These are phyloP conservation scores for Catunica adiposa DNA, from an alignment of 2,329 filamentous ascomycete species.

Conservation along the genomic window DNA sequence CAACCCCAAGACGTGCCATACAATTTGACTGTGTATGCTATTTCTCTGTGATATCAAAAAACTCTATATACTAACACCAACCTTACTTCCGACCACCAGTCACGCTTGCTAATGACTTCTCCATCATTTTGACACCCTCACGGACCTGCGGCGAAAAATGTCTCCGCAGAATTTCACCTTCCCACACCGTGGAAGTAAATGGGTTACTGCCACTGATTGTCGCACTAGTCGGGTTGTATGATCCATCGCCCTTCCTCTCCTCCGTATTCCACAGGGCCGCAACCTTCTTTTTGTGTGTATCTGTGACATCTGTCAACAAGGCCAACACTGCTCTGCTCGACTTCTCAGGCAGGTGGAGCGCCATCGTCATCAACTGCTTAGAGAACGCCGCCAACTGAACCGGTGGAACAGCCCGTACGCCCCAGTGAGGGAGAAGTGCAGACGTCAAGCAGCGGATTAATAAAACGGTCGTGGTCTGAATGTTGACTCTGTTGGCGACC, in stretches of 20 bases:
- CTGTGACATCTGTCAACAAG: slow-evolving; percentile 60
- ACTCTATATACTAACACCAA: neutral
- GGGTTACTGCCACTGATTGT: slow-evolving; percentile 79
- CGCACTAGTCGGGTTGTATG: slow-evolving; percentile 55
- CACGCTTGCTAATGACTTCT: slow-evolving; percentile 40
- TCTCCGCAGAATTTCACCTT: slow-evolving; percentile 67
- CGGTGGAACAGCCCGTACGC: slow-evolving; percentile 60
- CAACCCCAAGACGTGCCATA: too few relatives aligned
- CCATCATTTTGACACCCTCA: slow-evolving; percentile 53
- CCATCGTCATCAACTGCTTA: slow-evolving; percentile 71
- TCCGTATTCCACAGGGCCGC: slow-evolving; percentile 85
- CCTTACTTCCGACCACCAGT: slow-evolving; percentile 6
- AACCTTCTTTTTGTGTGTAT: slow-evolving; percentile 68
- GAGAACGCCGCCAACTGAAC: slow-evolving; percentile 78
- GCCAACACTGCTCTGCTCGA: slow-evolving; percentile 65
- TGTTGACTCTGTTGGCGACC: slow-evolving; percentile 56
- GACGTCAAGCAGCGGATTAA: slow-evolving; percentile 74
- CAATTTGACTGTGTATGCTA: neutral
- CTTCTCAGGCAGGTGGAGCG: slow-evolving; percentile 81
- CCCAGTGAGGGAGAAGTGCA: slow-evolving; percentile 59
- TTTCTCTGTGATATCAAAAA: neutral
- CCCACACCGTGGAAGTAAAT: slow-evolving; percentile 82
- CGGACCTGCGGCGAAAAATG: slow-evolving; percentile 81
- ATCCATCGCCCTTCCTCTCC: slow-evolving; percentile 79
- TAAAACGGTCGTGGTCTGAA: slow-evolving; percentile 86